Conservation (phyloP, 768 basidiomycete species). For the Leucosporidium creatinivorum region DNA sequence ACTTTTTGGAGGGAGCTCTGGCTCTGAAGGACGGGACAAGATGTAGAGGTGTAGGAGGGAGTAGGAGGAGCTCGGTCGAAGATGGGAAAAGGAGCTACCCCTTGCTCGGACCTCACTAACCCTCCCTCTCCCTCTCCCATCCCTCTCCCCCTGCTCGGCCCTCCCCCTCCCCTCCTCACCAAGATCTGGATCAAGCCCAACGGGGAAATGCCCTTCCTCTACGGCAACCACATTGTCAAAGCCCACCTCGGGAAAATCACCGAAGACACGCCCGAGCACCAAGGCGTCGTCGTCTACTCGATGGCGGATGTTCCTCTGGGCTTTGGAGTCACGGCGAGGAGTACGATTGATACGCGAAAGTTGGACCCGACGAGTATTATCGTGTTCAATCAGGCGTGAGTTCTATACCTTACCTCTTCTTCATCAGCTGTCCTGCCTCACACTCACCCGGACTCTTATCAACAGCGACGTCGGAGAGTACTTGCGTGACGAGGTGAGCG, state of each 20-base stretch:
- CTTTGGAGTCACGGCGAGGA: conserved; percentile 93
- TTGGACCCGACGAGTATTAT: conserved; percentile 94
- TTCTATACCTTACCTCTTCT: conserved; percentile 20
- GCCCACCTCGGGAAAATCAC: conserved; percentile 98
- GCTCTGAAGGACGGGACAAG: background rate
- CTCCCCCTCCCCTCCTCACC: background rate
- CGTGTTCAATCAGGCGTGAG: conserved; percentile 96
- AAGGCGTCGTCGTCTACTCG: conserved; percentile 91
- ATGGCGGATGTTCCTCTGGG: conserved; percentile 94
- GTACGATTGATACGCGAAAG: conserved; percentile 92
- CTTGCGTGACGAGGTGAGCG: conserved; percentile 62
- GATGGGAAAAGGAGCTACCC: background rate
- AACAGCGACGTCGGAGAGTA: conserved; percentile 94
- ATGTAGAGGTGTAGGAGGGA: background rate
- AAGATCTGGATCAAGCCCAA: conserved; percentile 99
- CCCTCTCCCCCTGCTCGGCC: background rate
- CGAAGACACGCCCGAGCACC: conserved; percentile 97
- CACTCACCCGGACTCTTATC: conserved; percentile 2
- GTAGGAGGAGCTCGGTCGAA: background rate
- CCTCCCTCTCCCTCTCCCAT: background rate
- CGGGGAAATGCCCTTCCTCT: conserved; percentile 98
- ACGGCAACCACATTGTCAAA: conserved; percentile 97
- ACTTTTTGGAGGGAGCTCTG: background rate
- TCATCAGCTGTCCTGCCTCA: background rate
- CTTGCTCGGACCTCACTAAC: background rate